Percentiles rank a stretch among this genome's conserved stretches.
phyloP scores from a whole-genome alignment of 768 basidiomycete species.

The Mycena rosella region DNA sequence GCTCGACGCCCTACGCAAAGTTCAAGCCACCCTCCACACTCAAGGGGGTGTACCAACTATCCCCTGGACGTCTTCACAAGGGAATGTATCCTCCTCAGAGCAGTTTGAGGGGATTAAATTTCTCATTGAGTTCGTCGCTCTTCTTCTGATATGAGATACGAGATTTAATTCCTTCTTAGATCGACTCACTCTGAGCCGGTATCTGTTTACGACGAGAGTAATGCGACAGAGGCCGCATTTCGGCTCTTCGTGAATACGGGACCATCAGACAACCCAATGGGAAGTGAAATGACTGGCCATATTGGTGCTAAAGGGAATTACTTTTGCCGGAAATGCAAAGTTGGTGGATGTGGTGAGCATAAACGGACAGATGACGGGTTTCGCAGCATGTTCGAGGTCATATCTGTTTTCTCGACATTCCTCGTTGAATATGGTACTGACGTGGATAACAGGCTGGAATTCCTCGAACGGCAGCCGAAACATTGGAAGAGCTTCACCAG shows the following conservation, averaged over 20 bases:
- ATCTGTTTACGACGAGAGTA: slow-evolving; percentile 42
- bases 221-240: slow-evolving; percentile 39
- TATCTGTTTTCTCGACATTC: background rate
- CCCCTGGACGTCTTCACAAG: slow-evolving; percentile 1
- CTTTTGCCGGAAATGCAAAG: slow-evolving; percentile 54
- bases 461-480: slow-evolving; percentile 38
- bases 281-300: slow-evolving; percentile 53
- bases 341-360: slow-evolving; percentile 1
- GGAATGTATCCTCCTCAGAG: slow-evolving; percentile 43
- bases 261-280: slow-evolving; percentile 55
- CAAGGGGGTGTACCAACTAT: slow-evolving; percentile 4
- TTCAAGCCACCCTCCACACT: background rate
- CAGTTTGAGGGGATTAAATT: slow-evolving; percentile 51
- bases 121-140: slow-evolving; percentile 45
- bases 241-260: slow-evolving; percentile 44
- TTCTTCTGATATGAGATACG: background rate
- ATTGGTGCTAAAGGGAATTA: slow-evolving; percentile 55
- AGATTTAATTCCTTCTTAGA: background rate
- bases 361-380: background rate
- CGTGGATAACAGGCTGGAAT: slow-evolving; percentile 39
- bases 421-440: background rate
- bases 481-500: slow-evolving; percentile 37
- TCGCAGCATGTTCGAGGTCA: background rate
- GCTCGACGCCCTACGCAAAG: background rate
- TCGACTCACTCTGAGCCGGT: slow-evolving; percentile 40